Evolutionary conservation across 2,329 filamentous ascomycete genomes (phyloP), one percentile per base, ranked within the genome.

Genomic region (Cladosporium sphaerospermum): DNA sequence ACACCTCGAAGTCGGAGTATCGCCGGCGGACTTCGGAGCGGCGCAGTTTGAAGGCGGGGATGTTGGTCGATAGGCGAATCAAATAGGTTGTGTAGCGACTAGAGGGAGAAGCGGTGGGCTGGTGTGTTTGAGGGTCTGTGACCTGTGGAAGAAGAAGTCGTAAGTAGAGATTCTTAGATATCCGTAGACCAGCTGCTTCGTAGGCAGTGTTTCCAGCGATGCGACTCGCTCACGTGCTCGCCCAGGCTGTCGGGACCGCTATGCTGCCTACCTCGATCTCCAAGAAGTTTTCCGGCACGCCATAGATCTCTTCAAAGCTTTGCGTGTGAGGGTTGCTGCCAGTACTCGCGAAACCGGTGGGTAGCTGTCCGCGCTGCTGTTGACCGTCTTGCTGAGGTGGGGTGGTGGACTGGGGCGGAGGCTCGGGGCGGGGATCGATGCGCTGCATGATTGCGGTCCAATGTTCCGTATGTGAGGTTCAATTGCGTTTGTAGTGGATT

Each of bases 241-340:
- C 14, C 39, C 14, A n/a, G 9, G 39, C 9, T 42, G 39, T 18
- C 23, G 4, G 23, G 23, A 28, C 3, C 4, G 23, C 23, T 7
- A 5, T 28, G 23, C 23, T 18, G 68, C 74, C 54, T 71, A 93
- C 91, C 79, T 99, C 93, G 59, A 99, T 96, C 78, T 99, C 93
- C 52, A 99, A 82, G 69, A 97, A 96, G 78, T 99, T 99, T 79
- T 99, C 93, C 5, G 93, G 93, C 45, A 92, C 89, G 11, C 91
- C 93, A 73, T 99, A 99, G 71, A 97, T 96, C 79, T 99, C 93
- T 75, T 99, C 93, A 69, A 96, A 97, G 68, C 87, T 93, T 78
- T 99, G 93, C 5, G 65, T 64, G 45, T 66, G 65, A 10, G 55
- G 43, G 14, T 62, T 56, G 31, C 57, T 57, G 2, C 63, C 64